Conservation (phyloP, 2,329 filamentous ascomycete species). For the Trematosphaeria pertusa region DNA sequence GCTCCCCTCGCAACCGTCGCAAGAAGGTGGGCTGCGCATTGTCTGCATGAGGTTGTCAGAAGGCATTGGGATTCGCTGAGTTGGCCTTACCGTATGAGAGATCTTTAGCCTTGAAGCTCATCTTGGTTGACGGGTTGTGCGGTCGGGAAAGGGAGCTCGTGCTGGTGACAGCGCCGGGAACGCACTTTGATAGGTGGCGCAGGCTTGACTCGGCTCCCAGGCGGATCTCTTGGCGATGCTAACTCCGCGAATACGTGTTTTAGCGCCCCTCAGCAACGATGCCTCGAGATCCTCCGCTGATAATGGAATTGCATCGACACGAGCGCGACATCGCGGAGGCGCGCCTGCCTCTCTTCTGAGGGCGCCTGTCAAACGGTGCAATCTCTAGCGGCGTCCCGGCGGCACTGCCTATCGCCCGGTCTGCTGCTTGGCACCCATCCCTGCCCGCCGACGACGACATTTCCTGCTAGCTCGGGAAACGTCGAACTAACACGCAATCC, state of each 20-base stretch:
- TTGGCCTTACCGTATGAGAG: conserved; percentile 65
- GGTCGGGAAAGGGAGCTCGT: conserved; percentile 9
- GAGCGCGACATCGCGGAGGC: no score
- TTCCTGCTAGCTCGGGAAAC: conserved; percentile 2
- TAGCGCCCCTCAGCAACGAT: conserved; percentile 4
- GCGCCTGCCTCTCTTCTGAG: no score
- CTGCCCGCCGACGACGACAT: conserved; percentile 4
- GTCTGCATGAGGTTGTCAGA: conserved; percentile 51
- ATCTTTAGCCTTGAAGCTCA: conserved; percentile 71
- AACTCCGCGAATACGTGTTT: conserved; percentile 1
- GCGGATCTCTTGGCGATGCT: conserved; percentile 10
- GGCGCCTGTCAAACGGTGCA: no score
- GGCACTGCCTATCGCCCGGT: no score
- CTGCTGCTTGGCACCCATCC: conserved; percentile 6
- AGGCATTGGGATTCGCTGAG: conserved; percentile 28
- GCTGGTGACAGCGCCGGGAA: no score
- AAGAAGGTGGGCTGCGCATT: conserved; percentile 58
- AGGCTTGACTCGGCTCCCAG: conserved; percentile 2
- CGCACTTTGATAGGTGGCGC: no score
- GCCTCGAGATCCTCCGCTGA: no score
- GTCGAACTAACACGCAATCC: conserved; percentile 12
- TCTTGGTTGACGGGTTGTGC: conserved; percentile 53
- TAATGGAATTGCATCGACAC: no score
- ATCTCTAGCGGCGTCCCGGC: no score
- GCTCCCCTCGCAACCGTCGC: conserved; percentile 58